Evolutionary conservation across 2,329 filamentous ascomycete genomes (phyloP), one percentile per base, ranked within the genome.

Genomic region (Stachybotrys elegans): DNA sequence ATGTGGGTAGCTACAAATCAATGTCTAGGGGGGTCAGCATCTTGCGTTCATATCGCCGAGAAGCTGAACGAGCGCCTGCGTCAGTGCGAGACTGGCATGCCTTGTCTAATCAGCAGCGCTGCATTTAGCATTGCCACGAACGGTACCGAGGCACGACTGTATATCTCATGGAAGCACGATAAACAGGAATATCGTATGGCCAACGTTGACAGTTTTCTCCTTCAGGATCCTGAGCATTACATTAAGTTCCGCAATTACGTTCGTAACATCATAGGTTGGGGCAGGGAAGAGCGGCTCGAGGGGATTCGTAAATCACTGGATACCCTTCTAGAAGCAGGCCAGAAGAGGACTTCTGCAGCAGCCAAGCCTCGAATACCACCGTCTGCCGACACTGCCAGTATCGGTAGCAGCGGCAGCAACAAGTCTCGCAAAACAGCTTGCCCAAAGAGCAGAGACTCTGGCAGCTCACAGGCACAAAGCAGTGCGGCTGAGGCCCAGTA

Each of bases 241-340:
- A 19, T 59, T 2, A 47, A 57, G 7, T 63, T 69, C 38, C 57
- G 58, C 41, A 60, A 54, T 22, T 53, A 55, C 35, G 57, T 66
- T 20, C 54, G 43, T 7, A 67, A 65, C 34, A 66, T 67, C n/a
- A 50, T 67, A 7, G 62, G 66, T 38, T 66, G 61, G 62, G 63
- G 61, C 0, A 54, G 47, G 20, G 50, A 53, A 21, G 32, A 43
- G 22, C 57, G 61, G 5, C 44, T 67, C n/a, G 40, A 48, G 2
- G 48, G 49, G 4, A 61, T 67, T 36, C 50, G 45, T 8, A 8
- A 29, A 9, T 8, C 25, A 29, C 25, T 29, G 25, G 25, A 29
- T 29, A 29, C 14, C 14, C 25, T 29, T 29, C 25, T 9, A 29
- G 9, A 29, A 29, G 25, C 25, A n/a, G n/a, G n/a, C n/a, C n/a